Percentiles rank a stretch among this genome's conserved stretches.
Conservation (phyloP, 2,329 filamentous ascomycete species). For the Epichloe sylvatica region DNA sequence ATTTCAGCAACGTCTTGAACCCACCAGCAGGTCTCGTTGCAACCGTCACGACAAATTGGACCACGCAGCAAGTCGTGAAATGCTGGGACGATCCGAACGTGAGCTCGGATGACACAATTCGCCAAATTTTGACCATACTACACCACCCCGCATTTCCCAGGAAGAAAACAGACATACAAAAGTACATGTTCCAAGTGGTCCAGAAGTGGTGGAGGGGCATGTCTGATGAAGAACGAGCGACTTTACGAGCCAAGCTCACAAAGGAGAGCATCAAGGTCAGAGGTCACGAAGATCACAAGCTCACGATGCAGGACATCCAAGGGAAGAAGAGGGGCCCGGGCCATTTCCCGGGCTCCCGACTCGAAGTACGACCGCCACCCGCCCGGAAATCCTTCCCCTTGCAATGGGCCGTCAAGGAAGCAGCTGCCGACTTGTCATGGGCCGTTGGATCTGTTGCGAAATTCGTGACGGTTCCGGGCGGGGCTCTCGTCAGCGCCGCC, state of each 20-base stretch:
- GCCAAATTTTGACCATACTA: conserved; percentile 63
- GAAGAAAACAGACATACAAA: conserved; percentile 58
- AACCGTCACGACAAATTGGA: conserved; percentile 17
- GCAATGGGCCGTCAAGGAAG: conserved; percentile 10
- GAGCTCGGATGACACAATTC: conserved; percentile 57
- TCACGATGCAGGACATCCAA: conserved; percentile 13
- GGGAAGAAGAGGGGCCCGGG: conserved; percentile 13
- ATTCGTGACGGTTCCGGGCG: conserved; percentile 3
- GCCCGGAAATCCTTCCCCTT: conserved; percentile 11
- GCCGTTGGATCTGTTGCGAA: conserved; percentile 8
- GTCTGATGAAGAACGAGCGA: conserved; percentile 9
- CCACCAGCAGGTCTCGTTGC: conserved; percentile 15
- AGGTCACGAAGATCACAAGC: conserved; percentile 16
- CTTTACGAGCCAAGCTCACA: conserved; percentile 12
- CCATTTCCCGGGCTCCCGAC: conserved; percentile 14
- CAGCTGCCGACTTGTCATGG: conserved; percentile 10
- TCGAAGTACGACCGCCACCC: conserved; percentile 11
- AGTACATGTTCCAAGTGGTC: conserved; percentile 70
- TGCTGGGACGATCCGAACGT: conserved; percentile 58
- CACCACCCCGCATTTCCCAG: conserved; percentile 74
- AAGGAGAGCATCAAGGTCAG: conserved; percentile 14
- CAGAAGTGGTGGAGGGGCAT: conserved; percentile 55
- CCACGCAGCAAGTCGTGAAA: conserved; percentile 14
- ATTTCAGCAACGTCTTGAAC: conserved; percentile 56
- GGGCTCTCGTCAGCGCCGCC: not conserved